phyloP scores from a whole-genome alignment of 1,284 basidiomycete genomes.

The Sanghuangporus sanghuang region DNA sequence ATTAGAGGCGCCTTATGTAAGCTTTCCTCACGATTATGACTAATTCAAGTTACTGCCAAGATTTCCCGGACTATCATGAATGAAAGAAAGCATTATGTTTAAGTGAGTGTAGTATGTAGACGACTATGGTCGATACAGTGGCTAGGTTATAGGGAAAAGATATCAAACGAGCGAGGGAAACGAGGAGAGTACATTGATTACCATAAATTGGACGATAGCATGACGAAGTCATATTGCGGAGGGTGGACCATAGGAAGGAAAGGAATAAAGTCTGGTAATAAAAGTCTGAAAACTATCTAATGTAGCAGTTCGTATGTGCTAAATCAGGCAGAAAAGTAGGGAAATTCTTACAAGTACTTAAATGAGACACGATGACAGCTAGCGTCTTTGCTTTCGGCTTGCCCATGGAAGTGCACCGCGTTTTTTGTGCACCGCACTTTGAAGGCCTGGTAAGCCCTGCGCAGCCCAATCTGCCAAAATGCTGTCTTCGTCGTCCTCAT shows the following conservation, averaged over 20 bases:
- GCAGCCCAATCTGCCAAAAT: conserved; percentile 10
- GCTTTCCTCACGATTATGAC: background rate
- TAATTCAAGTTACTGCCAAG: no score
- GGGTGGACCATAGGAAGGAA: no score
- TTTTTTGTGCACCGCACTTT: conserved; percentile 9
- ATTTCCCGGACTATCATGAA: background rate
- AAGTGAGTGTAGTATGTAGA: background rate
- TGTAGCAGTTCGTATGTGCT: background rate
- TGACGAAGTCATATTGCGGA: no score
- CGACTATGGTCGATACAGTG: background rate
- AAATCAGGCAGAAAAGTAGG: background rate
- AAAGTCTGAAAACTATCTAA: background rate
- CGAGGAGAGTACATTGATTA: background rate
- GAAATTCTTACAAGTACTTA: background rate
- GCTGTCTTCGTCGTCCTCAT: conserved; percentile 9
- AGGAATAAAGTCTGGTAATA: background rate
- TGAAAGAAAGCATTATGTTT: background rate
- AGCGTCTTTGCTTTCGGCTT: background rate
- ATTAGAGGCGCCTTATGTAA: background rate
- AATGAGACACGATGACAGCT: background rate
- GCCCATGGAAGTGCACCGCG: conserved; percentile 14
- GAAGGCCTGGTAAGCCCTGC: conserved; percentile 11
- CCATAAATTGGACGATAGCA: background rate
- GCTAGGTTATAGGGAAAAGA: background rate
- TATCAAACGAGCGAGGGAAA: background rate